Base-by-base conservation (phyloP, 140 eudicot genomes). In the Flaveria floridana region DNA sequence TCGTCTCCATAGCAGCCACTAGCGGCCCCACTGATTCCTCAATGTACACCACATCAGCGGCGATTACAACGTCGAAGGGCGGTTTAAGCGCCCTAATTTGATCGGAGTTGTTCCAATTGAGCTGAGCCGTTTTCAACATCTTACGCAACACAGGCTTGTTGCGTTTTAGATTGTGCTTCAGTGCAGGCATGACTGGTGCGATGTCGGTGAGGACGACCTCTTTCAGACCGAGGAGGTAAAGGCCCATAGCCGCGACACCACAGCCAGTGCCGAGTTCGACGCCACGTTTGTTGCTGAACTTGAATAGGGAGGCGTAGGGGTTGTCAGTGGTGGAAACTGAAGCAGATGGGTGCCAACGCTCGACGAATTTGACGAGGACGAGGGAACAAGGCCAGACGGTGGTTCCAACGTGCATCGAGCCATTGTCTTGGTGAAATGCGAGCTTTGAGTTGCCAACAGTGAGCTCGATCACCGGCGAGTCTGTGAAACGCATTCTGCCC, bases 401-500 rank as follows among this genome's bases (percentile, higher is more conserved):
- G 86, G 99, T 94, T 66, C 99, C 97, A 76, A 94, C 99, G 84
- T 94, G 99, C 97, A 94, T 94, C 0, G 99, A 70, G 30, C 79
- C 88, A 66, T 94, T 94, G 85, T 94, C 99, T 78, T 94, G 97
- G 34, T 88, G 94, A 76, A 94, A 73, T 9, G 91, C 79, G 44
- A 94, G 94, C 80, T 74, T 82, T 12, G 82, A 19, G 69, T 81
- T 62, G 63, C 61, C 82, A 3, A 94, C 91, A 5, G 79, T 20
- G 23, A 94, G 90, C 6, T 90, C 87, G 72, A 94, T 85, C 78
- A 82, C 92, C 20, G 99, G 99, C 7, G 97, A 94, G n/a, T 84
- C 88, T 2, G 96, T 94, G 87, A 90, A 94, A 70, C 87, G 87
- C 99, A 94, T 55, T 55, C 2, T 7, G 0, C 12, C 25, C 25